Evolutionary conservation across 2,329 filamentous ascomycete genomes (phyloP).

Genomic region (Fusarium nelsonii): DNA sequence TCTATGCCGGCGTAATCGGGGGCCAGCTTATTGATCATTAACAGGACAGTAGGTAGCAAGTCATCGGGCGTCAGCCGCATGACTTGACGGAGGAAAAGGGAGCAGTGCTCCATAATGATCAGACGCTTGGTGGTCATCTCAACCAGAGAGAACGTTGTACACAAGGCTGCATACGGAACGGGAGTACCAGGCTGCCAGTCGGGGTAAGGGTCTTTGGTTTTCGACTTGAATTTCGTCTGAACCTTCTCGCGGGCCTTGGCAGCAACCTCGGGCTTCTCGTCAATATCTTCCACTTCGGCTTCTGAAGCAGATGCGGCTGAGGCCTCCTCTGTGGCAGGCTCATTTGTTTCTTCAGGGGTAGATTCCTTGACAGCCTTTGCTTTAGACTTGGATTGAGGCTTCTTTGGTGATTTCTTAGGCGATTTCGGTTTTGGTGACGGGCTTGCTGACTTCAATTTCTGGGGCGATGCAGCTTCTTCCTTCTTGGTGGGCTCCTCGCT

Average conservation of each 20-base stretch:
- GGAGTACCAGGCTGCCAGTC: constrained; percentile 93
- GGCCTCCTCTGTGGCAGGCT: constrained; percentile 49
- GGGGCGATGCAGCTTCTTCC: constrained; percentile 20
- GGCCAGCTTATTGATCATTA: constrained; percentile 98
- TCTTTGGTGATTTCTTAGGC: constrained; percentile 34
- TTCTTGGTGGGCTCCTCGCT: constrained; percentile 53
- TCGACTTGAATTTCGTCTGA: constrained; percentile 78
- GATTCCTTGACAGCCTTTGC: constrained; percentile 27
- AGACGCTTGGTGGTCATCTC: constrained; percentile 95
- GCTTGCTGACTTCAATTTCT: constrained; percentile 39
- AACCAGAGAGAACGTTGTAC: constrained; percentile 92
- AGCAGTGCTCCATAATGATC: constrained; percentile 88
- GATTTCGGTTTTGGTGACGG: constrained; percentile 45
- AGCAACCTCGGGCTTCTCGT: constrained; percentile 76
- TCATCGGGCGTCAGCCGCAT: constrained; percentile 89
- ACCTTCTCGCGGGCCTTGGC: constrained; percentile 84
- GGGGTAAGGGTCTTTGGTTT: constrained; percentile 84
- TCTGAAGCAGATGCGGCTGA: constrained; percentile 49
- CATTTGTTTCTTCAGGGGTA: constrained; percentile 33
- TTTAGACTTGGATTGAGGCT: constrained; percentile 27
- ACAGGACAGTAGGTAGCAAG: constrained; percentile 85
- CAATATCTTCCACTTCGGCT: constrained; percentile 60
- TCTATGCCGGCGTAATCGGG: constrained; percentile 97
- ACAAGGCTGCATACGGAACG: constrained; percentile 94
- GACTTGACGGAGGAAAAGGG: constrained; percentile 93